Base-by-base conservation (phyloP, 768 basidiomycete species). In the Lactarius pseudohatsudake region DNA sequence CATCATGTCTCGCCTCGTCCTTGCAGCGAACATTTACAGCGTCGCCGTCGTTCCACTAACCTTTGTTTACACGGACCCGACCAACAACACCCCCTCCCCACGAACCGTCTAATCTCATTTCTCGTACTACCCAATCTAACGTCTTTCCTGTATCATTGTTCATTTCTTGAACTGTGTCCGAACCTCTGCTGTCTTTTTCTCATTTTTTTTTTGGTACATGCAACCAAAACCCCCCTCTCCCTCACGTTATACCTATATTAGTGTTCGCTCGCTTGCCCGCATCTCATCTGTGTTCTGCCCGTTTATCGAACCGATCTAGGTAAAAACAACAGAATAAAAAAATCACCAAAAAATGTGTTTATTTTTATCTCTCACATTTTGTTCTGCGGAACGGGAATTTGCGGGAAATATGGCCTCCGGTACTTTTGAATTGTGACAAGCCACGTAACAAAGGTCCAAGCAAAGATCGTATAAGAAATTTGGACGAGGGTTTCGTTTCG, bases 241-340 rank as follows among this genome's bases (percentile, higher is more conserved):
- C 22, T 50, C 47, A 50, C 47, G 47, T 50, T 50, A 50, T 50
- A 50, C 47, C 47, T 50, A 50, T 50, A 50, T 50, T 50, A 50
- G 47, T 50, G 10, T n/a, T 9, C 34, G 34, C 34, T 34, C 8
- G 34, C 34, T 50, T 11, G 45, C 45, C 22, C 40, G 34, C 47
- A 22, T 50, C 26, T 50, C 9, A n/a, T 47, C 22, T 50, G 22
- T 50, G 47, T 50, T 50, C 13, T 50, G 22, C 45, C 6, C 9
- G 45, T 45, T 45, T 45, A 45, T 47, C 45, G n/a, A 47, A 47
- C 45, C 45, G 45, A 47, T 47, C 45, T 47, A 47, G 45, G 45
- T 47, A 47, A 22, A n/a, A 3, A 40, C 5, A 47, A n/a, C 20
- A 22, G 9, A 47, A 47, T 10, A 3, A 10, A 45, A 45, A 43